Percentiles rank a stretch among this genome's conserved stretches.
Evolutionary conservation across 1,284 basidiomycete species (phyloP).

Genomic region (Naganishia albida): DNA sequence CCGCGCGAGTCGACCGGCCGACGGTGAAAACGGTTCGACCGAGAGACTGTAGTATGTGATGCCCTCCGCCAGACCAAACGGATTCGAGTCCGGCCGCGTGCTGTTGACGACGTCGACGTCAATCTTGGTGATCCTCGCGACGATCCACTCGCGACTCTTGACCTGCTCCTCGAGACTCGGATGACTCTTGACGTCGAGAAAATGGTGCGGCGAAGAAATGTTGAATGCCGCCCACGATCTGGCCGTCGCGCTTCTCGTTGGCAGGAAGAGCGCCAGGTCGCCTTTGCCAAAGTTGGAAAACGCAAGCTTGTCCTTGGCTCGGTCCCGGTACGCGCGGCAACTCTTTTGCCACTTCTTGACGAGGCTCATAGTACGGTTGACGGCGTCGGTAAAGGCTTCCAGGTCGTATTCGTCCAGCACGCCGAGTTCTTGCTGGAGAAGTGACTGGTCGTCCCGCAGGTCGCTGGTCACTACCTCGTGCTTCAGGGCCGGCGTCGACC

Average conservation of each 20-base stretch:
- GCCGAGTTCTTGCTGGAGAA: constrained; percentile 41
- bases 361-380: constrained; percentile 75
- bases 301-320: constrained; percentile 87
- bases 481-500: constrained; percentile 38
- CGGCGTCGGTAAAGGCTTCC: constrained; percentile 76
- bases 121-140: constrained; percentile 85
- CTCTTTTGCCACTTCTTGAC: constrained; percentile 96
- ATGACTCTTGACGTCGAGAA: constrained; percentile 71
- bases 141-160: constrained; percentile 86
- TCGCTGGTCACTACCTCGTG: not conserved
- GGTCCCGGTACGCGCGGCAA: constrained; percentile 88
- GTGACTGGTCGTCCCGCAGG: constrained; percentile 4
- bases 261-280: constrained; percentile 88
- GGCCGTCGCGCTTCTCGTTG: constrained; percentile 86
- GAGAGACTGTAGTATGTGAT: constrained; percentile 91
- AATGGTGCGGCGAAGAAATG: constrained; percentile 94
- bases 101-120: constrained; percentile 79
- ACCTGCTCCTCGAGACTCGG: constrained; percentile 81
- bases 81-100: constrained; percentile 55
- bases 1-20: constrained; percentile 29
- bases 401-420: constrained; percentile 68
- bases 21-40: constrained; percentile 83
- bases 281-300: constrained; percentile 90
- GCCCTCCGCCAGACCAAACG: constrained; percentile 71
- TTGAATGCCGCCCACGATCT: constrained; percentile 98